phyloP scores from a whole-genome alignment of 2,329 filamentous ascomycete genomes.

The Blastomyces percursus region DNA sequence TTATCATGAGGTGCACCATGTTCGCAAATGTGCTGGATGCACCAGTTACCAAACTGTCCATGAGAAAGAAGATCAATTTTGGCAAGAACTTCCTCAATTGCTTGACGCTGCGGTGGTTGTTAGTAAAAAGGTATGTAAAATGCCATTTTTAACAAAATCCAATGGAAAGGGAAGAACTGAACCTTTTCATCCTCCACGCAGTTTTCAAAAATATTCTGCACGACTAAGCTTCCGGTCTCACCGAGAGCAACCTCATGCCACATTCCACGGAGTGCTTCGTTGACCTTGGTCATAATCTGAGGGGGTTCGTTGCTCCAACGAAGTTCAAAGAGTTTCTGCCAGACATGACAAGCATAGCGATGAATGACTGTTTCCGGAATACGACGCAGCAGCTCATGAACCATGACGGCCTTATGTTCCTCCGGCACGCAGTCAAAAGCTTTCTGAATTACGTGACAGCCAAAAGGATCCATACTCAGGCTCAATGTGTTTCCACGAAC shows the following conservation, averaged over 20 bases:
- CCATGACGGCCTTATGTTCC: slow-evolving; percentile 96
- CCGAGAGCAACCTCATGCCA: slow-evolving; percentile 97
- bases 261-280: slow-evolving; percentile 88
- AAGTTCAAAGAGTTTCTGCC: slow-evolving; percentile 98
- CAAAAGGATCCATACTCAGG: slow-evolving; percentile 96
- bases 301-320: slow-evolving; percentile 91
- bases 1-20: slow-evolving; percentile 86
- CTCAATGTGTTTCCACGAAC: slow-evolving; percentile 90
- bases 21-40: slow-evolving; percentile 98
- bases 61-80: slow-evolving; percentile 96
- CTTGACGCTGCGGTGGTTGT: slow-evolving; percentile 59
- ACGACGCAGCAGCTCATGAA: slow-evolving; percentile 87
- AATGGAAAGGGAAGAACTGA: slow-evolving; percentile 18
- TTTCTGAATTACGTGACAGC: slow-evolving; percentile 96
- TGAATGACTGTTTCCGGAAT: slow-evolving; percentile 98
- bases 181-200: slow-evolving; percentile 98
- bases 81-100: slow-evolving; percentile 87
- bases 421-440: slow-evolving; percentile 96
- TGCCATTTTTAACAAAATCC: slow-evolving; percentile 13
- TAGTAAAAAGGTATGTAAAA: slow-evolving; percentile 2
- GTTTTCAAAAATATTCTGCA: slow-evolving; percentile 99
- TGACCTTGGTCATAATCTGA: slow-evolving; percentile 98
- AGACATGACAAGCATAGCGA: slow-evolving; percentile 96
- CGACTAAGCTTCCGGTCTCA: slow-evolving; percentile 93
- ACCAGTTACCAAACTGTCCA: slow-evolving; percentile 99